Conservation (phyloP, 768 basidiomycete genomes). For the Russula dissimulans region DNA sequence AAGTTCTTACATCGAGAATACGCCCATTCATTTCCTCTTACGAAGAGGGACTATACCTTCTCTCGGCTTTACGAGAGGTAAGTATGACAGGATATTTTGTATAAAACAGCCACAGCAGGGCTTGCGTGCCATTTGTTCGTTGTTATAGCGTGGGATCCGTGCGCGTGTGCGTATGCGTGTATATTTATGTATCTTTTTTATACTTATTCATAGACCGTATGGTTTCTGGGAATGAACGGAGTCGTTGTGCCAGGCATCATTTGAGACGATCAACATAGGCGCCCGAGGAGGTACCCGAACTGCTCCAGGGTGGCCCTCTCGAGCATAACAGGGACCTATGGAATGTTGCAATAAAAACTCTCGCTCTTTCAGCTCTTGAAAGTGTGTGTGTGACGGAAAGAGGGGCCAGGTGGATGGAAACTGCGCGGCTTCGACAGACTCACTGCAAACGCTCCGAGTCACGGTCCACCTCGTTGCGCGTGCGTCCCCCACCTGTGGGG, state of each 20-base stretch:
- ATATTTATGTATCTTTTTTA: not conserved
- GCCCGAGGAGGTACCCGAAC: too few relatives aligned
- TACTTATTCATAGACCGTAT: not conserved
- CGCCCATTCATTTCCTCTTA: not conserved
- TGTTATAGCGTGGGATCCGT: not conserved
- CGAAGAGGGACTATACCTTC: not conserved
- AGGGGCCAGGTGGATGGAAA: too few relatives aligned
- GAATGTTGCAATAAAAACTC: too few relatives aligned
- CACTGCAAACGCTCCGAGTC: too few relatives aligned
- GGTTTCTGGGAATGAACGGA: not conserved
- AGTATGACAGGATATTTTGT: not conserved
- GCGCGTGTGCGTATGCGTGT: not conserved
- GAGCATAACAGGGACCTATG: too few relatives aligned
- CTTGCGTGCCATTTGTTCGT: not conserved
- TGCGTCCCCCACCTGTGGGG: too few relatives aligned
- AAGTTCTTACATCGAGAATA: not conserved
- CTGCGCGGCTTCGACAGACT: too few relatives aligned
- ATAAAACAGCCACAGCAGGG: not conserved
- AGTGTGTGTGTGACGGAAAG: too few relatives aligned
- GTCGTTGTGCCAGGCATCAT: not conserved
- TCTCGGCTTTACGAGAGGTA: not conserved
- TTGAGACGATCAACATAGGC: too few relatives aligned
- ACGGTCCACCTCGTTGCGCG: too few relatives aligned
- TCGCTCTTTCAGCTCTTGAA: too few relatives aligned
- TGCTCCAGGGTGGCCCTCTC: too few relatives aligned